phyloP scores from a whole-genome alignment of 176 grass and related monocot genomes.

The Zoysia pacifica region DNA sequence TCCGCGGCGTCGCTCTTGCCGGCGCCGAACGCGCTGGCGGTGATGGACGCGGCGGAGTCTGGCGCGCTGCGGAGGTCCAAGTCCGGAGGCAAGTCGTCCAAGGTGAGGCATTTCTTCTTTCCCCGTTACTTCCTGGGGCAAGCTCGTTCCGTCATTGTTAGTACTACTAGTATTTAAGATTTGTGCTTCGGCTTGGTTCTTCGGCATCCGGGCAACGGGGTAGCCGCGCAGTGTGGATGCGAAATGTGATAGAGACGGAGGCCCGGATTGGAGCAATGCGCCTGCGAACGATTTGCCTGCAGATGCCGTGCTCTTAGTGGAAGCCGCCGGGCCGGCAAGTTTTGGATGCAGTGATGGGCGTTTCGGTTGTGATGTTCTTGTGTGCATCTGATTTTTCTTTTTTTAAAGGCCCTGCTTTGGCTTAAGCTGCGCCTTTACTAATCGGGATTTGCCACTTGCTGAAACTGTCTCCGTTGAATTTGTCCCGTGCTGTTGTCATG shows the following conservation, averaged over 20 bases:
- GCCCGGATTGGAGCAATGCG: conserved; percentile 39
- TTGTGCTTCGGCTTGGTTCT: conserved; percentile 18
- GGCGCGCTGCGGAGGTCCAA: conserved; percentile 60
- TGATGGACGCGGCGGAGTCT: conserved; percentile 29
- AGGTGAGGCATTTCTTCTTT: conserved; percentile 44
- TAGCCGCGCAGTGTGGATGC: neutral
- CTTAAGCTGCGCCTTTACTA: neutral
- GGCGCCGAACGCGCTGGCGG: conserved; percentile 55
- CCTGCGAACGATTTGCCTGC: conserved; percentile 31
- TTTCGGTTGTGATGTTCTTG: conserved; percentile 32
- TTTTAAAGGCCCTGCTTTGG: conserved; percentile 33
- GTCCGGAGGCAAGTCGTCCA: conserved; percentile 72
- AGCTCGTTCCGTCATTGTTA: neutral
- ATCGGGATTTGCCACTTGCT: neutral
- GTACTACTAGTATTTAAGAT: neutral
- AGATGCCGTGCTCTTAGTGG: conserved; percentile 12
- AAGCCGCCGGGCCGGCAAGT: neutral
- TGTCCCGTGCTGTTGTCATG: neutral
- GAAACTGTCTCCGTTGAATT: too few relatives aligned
- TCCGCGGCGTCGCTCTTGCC: conserved; percentile 16
- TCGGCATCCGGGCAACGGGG: neutral
- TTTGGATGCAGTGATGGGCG: conserved; percentile 38
- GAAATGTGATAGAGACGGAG: conserved; percentile 20
- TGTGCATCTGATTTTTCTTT: conserved; percentile 17
- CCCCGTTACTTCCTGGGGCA: neutral